phyloP scores from a whole-genome alignment of 2,329 filamentous ascomycete genomes.

The Xylaria sp. region DNA sequence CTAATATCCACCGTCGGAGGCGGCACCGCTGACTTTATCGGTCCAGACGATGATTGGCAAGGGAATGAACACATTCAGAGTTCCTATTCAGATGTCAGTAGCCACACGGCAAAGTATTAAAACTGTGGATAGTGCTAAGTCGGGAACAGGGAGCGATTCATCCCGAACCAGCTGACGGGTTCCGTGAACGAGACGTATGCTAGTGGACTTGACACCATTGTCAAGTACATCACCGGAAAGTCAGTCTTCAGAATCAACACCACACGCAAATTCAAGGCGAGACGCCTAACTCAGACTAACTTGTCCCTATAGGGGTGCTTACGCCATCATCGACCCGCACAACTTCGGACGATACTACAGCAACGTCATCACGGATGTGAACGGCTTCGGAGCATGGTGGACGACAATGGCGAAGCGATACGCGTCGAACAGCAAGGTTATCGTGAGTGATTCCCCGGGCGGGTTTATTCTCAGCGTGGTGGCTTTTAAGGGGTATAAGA shows the following conservation, averaged over 20 bases:
- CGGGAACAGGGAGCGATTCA: conserved; percentile 63
- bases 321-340: conserved; percentile 68
- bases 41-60: conserved; percentile 57
- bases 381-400: conserved; percentile 67
- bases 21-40: not conserved
- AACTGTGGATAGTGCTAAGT: conserved; percentile 39
- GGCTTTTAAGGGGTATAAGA: not conserved
- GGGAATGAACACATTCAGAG: conserved; percentile 66
- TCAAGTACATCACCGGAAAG: conserved; percentile 42
- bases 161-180: conserved; percentile 59
- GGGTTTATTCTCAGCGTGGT: not conserved
- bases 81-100: conserved; percentile 65
- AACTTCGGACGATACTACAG: conserved; percentile 68
- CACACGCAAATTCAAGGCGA: not conserved
- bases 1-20: conserved; percentile 4
- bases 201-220: conserved; percentile 44
- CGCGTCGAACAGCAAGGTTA: conserved; percentile 62
- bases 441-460: conserved; percentile 44
- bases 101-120: conserved; percentile 21
- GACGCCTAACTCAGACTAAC: conserved; percentile 10
- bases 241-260: conserved; percentile 10
- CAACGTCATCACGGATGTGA: conserved; percentile 62
- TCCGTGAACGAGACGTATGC: conserved; percentile 44
- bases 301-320: conserved; percentile 52
- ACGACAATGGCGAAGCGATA: conserved; percentile 64